Evolutionary conservation across 805 yeast species (phyloP).

Genomic region (Yamadazyma paraphyllophila): DNA sequence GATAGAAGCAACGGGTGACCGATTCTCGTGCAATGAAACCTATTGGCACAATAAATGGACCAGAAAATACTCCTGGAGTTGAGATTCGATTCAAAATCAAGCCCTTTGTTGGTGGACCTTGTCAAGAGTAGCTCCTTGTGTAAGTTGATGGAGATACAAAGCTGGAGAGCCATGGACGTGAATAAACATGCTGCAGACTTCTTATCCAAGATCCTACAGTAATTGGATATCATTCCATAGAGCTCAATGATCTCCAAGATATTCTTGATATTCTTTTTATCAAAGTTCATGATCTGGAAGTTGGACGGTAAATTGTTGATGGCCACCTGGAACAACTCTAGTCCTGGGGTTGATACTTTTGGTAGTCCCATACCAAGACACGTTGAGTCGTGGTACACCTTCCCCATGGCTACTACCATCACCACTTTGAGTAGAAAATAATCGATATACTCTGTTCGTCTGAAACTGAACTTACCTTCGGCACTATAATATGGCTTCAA

Average conservation of each 20-base stretch:
- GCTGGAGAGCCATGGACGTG: constrained; percentile 24
- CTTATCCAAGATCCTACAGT: constrained; percentile 25
- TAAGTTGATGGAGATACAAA: constrained; percentile 25
- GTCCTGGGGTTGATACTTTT: constrained; percentile 20
- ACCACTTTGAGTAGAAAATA: constrained; percentile 21
- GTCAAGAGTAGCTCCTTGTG: constrained; percentile 18
- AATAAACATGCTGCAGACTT: constrained; percentile 24
- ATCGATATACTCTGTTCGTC: constrained; percentile 6
- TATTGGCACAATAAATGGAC: constrained; percentile 26
- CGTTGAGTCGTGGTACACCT: constrained; percentile 16
- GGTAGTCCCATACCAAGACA: constrained; percentile 10
- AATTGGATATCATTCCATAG: constrained; percentile 22
- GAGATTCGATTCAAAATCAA: constrained; percentile 6
- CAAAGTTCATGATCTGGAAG: constrained; percentile 16
- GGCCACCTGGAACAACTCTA: constrained; percentile 19
- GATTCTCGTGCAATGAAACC: constrained; percentile 23
- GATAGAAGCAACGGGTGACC: constrained; percentile 24
- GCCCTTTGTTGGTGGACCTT: constrained; percentile 2
- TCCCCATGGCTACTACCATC: constrained; percentile 23
- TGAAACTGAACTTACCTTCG: constrained; percentile 9
- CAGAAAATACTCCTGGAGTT: constrained; percentile 20
- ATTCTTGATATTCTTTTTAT: constrained; percentile 11
- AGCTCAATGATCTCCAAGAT: constrained; percentile 23
- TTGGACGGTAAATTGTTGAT: constrained; percentile 20
- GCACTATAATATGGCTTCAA: constrained; percentile 14